Evolutionary conservation across 2,329 filamentous ascomycete species (phyloP), one percentile per base, ranked within the genome.

Genomic region (Myriosclerotinia scirpicola): DNA sequence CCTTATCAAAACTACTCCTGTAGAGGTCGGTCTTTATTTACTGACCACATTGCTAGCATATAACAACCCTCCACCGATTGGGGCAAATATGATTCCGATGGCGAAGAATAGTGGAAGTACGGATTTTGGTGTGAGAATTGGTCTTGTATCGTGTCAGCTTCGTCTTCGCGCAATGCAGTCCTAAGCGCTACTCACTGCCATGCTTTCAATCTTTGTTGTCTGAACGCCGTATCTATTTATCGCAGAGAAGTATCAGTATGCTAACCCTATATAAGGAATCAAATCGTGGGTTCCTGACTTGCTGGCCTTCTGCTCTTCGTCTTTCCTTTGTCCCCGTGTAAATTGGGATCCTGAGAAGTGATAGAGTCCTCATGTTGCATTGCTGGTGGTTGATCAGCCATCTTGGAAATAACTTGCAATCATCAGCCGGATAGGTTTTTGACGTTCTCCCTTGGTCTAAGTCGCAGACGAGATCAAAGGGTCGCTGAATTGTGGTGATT

Each of bases 161-260:
- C 38, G 46, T 46, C 60, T 60, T 36, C 44, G 53, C 52, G 62
- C 61, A 59, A 65, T 30, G 65, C 53, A 26, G 40, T 9, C 48
- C 59, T 66, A 64, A 65, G 44, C 65, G 65, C 67, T 63, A 72
- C 92, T 80, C 83, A 96, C 90, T 99, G 95, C 95, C 95, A 99
- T 82, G 95, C 95, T 81, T 98, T 97, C 79, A 99, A 81, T 77
- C 95, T 89, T 80, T 99, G 95, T 78, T 99, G 95, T 74, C 95
- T 87, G 78, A 98, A 99, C 14, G 95, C 95, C 68, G 94, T 98
- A 81, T 98, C 92, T 96, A 76, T 66, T 62, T 46, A 56, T 68
- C 71, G 54, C 38, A 67, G 52, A 48, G 8, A 58, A 58, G 54
- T 3, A 65, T 76, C 65, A 73, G 71, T 67, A 56, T 65, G 66